Evolutionary conservation across 2,329 filamentous ascomycete genomes (phyloP).

Genomic region (Trichoderma hamatum): DNA sequence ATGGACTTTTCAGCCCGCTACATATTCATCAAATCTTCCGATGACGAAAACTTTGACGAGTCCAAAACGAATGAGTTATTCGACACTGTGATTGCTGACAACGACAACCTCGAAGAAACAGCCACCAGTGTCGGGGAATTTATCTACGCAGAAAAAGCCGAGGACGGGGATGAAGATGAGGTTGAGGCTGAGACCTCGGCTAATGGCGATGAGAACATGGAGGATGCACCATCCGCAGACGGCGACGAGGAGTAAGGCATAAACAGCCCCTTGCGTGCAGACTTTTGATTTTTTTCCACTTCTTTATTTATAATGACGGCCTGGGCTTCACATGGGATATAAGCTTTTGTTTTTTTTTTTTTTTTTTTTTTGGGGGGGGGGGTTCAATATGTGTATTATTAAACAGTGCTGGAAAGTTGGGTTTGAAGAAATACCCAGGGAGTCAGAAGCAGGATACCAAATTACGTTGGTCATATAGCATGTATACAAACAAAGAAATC

Average conservation of each 20-base stretch:
- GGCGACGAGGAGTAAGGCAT: not conserved
- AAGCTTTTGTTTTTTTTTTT: not conserved
- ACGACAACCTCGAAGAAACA: conserved; percentile 34
- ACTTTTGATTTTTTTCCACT: not conserved
- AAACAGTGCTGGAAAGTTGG: not conserved
- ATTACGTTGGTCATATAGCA: not conserved
- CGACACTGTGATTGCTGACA: conserved; percentile 35
- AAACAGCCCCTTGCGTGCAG: not conserved
- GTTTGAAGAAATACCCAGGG: not conserved
- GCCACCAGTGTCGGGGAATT: conserved; percentile 33
- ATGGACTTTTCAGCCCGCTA: conserved; percentile 59
- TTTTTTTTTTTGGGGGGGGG: too few relatives aligned
- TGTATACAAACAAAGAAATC: not conserved
- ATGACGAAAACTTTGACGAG: conserved; percentile 34
- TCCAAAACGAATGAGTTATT: conserved; percentile 36
- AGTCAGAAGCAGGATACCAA: not conserved
- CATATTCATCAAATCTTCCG: conserved; percentile 54
- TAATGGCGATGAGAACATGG: conserved; percentile 30
- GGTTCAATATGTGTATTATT: not conserved
- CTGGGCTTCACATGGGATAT: not conserved
- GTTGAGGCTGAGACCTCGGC: not conserved
- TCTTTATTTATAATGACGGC: not conserved
- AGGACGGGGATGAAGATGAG: conserved; percentile 12
- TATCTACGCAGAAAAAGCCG: conserved; percentile 33
- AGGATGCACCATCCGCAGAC: conserved; percentile 26